phyloP scores from a whole-genome alignment of 2,329 filamentous ascomycete species.

The Penicillium sp. region DNA sequence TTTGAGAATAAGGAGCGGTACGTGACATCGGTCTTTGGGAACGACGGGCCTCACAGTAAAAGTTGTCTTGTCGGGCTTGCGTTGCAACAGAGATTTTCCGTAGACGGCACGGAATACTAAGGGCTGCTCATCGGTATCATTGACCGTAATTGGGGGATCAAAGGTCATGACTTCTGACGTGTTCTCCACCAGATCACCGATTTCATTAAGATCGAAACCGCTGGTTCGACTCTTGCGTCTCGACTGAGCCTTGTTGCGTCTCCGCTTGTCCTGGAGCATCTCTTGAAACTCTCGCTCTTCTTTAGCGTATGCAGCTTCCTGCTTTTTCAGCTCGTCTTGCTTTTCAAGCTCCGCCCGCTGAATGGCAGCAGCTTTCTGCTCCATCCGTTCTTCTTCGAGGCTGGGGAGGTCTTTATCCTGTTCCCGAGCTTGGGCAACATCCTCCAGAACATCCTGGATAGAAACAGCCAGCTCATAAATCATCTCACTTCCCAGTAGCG shows the following conservation, averaged over 20 bases:
- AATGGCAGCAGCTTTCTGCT: slow-evolving; percentile 68
- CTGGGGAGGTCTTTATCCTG: slow-evolving; percentile 74
- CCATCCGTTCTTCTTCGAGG: slow-evolving; percentile 80
- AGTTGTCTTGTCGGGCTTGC: slow-evolving; percentile 59
- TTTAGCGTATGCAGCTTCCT: slow-evolving; percentile 39
- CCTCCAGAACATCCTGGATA: slow-evolving; percentile 69
- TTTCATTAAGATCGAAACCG: slow-evolving; percentile 28
- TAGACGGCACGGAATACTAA: slow-evolving; percentile 66
- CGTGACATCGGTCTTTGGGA: slow-evolving; percentile 50
- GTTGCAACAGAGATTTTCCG: slow-evolving; percentile 61
- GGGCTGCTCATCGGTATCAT: slow-evolving; percentile 58
- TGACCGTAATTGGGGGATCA: slow-evolving; percentile 49
- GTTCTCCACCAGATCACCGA: slow-evolving; percentile 29
- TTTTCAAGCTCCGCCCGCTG: slow-evolving; percentile 47
- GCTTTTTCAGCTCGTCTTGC: slow-evolving; percentile 46
- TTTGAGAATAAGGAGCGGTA: slow-evolving; percentile 66
- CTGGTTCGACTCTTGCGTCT: slow-evolving; percentile 38
- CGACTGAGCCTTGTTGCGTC: slow-evolving; percentile 37
- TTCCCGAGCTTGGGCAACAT: slow-evolving; percentile 72
- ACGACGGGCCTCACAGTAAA: slow-evolving; percentile 67
- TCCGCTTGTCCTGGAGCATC: slow-evolving; percentile 37
- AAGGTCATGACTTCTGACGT: slow-evolving; percentile 39
- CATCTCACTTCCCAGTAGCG: slow-evolving; percentile 59
- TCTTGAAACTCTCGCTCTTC: slow-evolving; percentile 39
- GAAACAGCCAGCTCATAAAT: slow-evolving; percentile 57